phyloP scores from a whole-genome alignment of 2,329 filamentous ascomycete species.

The Cladorrhinum sp. region DNA sequence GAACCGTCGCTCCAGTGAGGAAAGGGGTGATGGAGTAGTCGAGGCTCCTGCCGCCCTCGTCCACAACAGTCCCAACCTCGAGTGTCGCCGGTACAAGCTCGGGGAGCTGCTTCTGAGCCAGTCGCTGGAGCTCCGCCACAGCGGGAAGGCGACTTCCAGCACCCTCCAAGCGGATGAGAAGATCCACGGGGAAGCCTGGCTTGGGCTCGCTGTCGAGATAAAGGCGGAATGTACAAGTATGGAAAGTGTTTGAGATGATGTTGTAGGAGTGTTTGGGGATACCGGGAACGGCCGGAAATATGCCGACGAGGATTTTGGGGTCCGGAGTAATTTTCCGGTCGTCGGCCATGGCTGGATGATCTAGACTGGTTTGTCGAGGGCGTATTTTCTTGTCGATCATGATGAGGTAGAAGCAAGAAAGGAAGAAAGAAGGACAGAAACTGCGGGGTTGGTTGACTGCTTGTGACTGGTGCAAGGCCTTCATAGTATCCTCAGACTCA shows the following conservation, averaged over 20 bases:
- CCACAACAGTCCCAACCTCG: neutral
- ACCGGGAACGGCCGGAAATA: conserved; percentile 3
- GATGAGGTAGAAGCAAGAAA: too few relatives aligned
- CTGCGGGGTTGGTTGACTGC: too few relatives aligned
- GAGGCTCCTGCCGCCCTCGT: neutral
- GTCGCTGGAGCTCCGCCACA: neutral
- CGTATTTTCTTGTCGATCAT: too few relatives aligned
- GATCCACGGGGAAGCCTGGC: conserved; percentile 2
- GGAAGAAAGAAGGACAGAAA: too few relatives aligned
- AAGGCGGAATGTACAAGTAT: conserved; percentile 3
- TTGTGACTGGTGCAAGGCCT: too few relatives aligned
- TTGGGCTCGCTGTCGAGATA: neutral
- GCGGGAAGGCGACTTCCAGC: neutral
- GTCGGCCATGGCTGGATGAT: neutral
- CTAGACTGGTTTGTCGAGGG: too few relatives aligned
- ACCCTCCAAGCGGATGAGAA: neutral
- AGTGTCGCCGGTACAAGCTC: conserved; percentile 2
- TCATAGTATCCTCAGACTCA: too few relatives aligned
- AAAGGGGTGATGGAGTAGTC: conserved; percentile 4
- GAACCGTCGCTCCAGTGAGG: neutral
- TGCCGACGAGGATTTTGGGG: neutral
- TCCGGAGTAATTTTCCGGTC: neutral
- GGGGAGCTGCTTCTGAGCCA: conserved; percentile 3
- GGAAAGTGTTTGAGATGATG: conserved; percentile 3
- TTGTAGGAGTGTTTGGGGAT: neutral